These are phyloP conservation scores for Wilcoxina mikolae DNA, from an alignment of 495 filamentous ascomycete genomes.

Conservation along the genomic window DNA sequence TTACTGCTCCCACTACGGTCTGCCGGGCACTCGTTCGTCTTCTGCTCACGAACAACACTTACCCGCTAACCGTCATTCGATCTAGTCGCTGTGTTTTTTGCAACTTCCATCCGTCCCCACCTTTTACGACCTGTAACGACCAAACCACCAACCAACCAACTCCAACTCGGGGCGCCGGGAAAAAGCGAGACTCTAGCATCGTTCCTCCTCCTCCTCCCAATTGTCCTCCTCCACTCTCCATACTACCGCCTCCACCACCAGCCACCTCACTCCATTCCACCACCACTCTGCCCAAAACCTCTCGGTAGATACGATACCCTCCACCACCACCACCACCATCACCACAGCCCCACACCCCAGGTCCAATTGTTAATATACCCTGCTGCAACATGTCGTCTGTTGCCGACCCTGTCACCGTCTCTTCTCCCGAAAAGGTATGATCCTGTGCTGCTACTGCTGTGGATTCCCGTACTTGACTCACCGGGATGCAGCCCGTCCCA, in stretches of 20 bases:
- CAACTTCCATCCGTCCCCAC: background rate
- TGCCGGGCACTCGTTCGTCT: background rate
- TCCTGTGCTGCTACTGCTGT: background rate
- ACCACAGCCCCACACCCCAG: background rate
- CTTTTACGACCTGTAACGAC: background rate
- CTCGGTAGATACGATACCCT: background rate
- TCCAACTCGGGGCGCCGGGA: background rate
- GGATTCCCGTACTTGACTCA: background rate
- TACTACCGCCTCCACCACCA: background rate
- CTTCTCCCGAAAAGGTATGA: background rate
- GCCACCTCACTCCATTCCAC: background rate
- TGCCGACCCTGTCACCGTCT: background rate
- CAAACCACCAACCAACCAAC: background rate
- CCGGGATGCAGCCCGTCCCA: background rate
- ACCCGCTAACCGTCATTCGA: background rate
- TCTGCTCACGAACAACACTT: background rate
- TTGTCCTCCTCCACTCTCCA: background rate
- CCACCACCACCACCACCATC: background rate
- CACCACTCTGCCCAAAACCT: background rate
- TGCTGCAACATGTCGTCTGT: background rate
- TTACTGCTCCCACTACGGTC: background rate
- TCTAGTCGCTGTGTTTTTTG: background rate
- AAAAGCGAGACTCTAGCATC: conserved; percentile 1
- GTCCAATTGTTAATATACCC: conserved; percentile 1
- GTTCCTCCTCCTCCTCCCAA: background rate